Percentiles rank a stretch among this genome's conserved stretches.
These are phyloP conservation scores for Termitomyces sp. DNA, from an alignment of 768 basidiomycete genomes.

Conservation along the genomic window DNA sequence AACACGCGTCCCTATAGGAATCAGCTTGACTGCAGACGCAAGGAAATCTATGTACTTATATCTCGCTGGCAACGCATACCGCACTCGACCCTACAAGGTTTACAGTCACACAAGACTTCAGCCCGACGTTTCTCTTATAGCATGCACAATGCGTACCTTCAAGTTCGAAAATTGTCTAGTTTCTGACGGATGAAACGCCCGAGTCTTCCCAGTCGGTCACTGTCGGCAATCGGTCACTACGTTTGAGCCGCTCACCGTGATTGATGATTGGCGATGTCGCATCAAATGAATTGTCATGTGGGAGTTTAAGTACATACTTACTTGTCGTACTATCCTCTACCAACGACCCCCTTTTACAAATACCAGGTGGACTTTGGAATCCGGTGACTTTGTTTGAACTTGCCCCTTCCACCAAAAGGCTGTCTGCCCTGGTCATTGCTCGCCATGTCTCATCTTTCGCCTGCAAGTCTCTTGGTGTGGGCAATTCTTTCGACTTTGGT, in stretches of 20 bases:
- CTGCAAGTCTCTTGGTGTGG: conserved; percentile 61
- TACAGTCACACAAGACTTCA: neutral
- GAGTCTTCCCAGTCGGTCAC: neutral
- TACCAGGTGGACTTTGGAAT: neutral
- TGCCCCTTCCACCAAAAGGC: neutral
- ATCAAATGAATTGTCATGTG: conserved; percentile 12
- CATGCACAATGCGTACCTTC: neutral
- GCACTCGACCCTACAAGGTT: neutral
- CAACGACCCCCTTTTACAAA: neutral
- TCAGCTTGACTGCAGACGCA: too few relatives aligned
- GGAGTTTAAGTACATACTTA: neutral
- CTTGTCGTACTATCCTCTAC: neutral
- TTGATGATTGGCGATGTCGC: conserved; percentile 6
- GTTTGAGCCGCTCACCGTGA: neutral
- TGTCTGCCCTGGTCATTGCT: conserved; percentile 4
- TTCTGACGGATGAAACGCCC: neutral
- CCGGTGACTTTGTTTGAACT: conserved; percentile 13
- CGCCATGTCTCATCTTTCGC: conserved; percentile 54
- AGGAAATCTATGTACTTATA: too few relatives aligned
- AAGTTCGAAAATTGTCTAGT: neutral
- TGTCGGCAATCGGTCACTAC: neutral
- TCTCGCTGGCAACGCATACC: neutral
- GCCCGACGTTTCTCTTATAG: neutral
- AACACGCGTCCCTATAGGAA: too few relatives aligned
- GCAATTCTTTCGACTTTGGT: conserved; percentile 48